phyloP scores from a whole-genome alignment of 257 asterid species.

The Nicotiana obtusifolia region DNA sequence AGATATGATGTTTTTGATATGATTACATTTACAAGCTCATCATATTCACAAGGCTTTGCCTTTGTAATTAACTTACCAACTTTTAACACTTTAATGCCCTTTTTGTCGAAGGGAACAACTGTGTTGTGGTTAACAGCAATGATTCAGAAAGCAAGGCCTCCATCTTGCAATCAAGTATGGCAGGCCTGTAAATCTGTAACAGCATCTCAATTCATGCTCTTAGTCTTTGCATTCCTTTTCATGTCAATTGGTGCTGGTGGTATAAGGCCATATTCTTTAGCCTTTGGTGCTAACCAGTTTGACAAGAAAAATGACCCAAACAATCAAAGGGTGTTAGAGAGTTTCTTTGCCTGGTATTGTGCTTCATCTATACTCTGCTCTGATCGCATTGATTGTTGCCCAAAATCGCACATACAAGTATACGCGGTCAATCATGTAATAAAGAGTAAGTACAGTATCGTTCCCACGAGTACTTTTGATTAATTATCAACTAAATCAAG shows the following conservation, averaged over 20 bases:
- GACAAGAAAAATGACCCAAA: conserved; percentile 22
- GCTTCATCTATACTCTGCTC: conserved; percentile 38
- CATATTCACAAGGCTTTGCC: too few species aligned
- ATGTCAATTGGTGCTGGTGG: conserved; percentile 34
- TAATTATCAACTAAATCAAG: too few species aligned
- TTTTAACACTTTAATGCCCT: not conserved
- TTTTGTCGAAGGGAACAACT: conserved; percentile 39
- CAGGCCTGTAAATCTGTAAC: conserved; percentile 31
- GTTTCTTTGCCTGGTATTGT: conserved; percentile 61
- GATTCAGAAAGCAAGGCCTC: conserved; percentile 21
- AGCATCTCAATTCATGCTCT: conserved; percentile 25
- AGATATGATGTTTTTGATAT: too few species aligned
- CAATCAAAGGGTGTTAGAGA: conserved; percentile 35
- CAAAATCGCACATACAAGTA: too few species aligned
- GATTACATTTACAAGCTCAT: too few species aligned
- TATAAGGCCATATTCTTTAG: conserved; percentile 37
- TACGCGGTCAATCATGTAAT: too few species aligned
- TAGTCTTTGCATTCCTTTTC: conserved; percentile 41
- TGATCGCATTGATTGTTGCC: too few species aligned
- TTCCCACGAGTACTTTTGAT: too few species aligned
- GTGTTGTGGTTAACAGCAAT: conserved; percentile 54
- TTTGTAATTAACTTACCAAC: too few species aligned
- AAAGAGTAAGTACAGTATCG: too few species aligned
- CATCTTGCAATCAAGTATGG: conserved; percentile 24
- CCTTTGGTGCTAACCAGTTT: conserved; percentile 68